Evolutionary conservation across 2,329 filamentous ascomycete genomes (phyloP).

Genomic region (Colletotrichum trifolii): DNA sequence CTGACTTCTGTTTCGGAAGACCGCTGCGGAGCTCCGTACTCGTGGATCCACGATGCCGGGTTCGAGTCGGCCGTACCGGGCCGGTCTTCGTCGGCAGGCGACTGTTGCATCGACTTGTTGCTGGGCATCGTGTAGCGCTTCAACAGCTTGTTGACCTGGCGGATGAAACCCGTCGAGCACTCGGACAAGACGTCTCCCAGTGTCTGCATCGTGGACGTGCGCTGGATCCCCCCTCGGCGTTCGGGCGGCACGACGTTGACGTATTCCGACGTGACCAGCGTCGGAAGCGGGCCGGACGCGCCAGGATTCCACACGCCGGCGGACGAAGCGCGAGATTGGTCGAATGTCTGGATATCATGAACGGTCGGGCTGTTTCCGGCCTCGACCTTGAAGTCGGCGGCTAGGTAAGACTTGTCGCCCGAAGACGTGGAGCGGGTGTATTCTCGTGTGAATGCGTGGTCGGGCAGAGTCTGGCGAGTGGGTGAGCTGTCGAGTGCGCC

Average conservation of each 20-base stretch:
- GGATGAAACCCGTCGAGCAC: slow-evolving; percentile 48
- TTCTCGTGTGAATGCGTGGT: slow-evolving; percentile 15
- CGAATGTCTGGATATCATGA: slow-evolving; percentile 7
- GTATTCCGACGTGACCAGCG: slow-evolving; percentile 20
- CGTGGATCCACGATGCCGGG: slow-evolving; percentile 44
- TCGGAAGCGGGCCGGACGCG: slow-evolving; percentile 18
- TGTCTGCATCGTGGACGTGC: slow-evolving; percentile 50
- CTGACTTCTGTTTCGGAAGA: slow-evolving; percentile 35
- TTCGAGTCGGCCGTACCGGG: slow-evolving; percentile 31
- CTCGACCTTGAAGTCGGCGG: slow-evolving; percentile 33
- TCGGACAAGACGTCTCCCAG: slow-evolving; percentile 47
- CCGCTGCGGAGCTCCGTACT: slow-evolving; percentile 41
- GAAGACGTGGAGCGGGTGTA: slow-evolving; percentile 27
- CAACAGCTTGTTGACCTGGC: slow-evolving; percentile 51
- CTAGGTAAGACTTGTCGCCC: slow-evolving; percentile 11
- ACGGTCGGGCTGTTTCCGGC: slow-evolving; percentile 22
- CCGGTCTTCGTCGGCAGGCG: slow-evolving; percentile 41
- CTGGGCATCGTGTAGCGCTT: slow-evolving; percentile 51
- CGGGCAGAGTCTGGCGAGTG: slow-evolving; percentile 41
- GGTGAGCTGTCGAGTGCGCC: slow-evolving; percentile 55
- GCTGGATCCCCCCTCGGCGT: slow-evolving; percentile 46
- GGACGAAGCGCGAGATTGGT: slow-evolving; percentile 21
- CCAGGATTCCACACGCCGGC: slow-evolving; percentile 20
- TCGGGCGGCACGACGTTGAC: slow-evolving; percentile 14
- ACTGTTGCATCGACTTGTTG: slow-evolving; percentile 38